Base-by-base conservation (phyloP, 352 stramenopile species). In the Globisporangium uncinulatum region DNA sequence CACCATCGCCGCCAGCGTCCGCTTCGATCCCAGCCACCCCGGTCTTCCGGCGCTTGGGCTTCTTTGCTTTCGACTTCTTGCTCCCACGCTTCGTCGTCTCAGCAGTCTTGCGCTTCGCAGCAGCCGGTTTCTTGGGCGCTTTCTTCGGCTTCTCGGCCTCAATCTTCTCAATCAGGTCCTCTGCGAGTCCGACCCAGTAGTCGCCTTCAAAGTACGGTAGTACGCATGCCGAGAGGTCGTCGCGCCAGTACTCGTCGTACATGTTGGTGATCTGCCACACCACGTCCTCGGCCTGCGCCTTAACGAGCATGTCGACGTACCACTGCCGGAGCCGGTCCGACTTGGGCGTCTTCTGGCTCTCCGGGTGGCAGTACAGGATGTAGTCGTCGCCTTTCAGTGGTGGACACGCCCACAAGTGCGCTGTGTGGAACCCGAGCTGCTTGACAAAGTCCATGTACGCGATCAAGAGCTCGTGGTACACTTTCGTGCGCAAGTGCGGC, bases 301-400 rank as follows among this genome's bases (percentile, higher is more conserved):
- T 83, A 14, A 88, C 76, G 29, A 98, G 63, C 76, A 98, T 96
- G 43, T 94, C 79, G 19, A 90, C 76, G 56, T 98, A 98, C 95
- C 95, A 98, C 32, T 98, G 83, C 20, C 96, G 90, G 20, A 99
- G 76, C n/a, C 96, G 93, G 56, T 99, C 95, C 46, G 97, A 97
- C 66, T 98, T 98, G 0, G 97, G 98, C 9, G 94, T 99, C 79
- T 99, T 99, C 72, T 99, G 98, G 14, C 97, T 81, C 67, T 98
- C 88, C 2, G 98, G 97, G 69, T 99, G 98, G 58, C 96, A 98
- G 67, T 99, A 99, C 51, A 99, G 75, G 58, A 99, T 99, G 66
- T 99, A 99, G 70, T 99, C 97, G 67, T 99, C 97, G 13, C 97
- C 97, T 68, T 99, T 99, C 11, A 98, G 70, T 32, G 98, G 98